Percentiles rank a stretch among this genome's conserved stretches.
Evolutionary conservation across 495 filamentous ascomycete species (phyloP).

Genomic region (Podospora fimiseda): DNA sequence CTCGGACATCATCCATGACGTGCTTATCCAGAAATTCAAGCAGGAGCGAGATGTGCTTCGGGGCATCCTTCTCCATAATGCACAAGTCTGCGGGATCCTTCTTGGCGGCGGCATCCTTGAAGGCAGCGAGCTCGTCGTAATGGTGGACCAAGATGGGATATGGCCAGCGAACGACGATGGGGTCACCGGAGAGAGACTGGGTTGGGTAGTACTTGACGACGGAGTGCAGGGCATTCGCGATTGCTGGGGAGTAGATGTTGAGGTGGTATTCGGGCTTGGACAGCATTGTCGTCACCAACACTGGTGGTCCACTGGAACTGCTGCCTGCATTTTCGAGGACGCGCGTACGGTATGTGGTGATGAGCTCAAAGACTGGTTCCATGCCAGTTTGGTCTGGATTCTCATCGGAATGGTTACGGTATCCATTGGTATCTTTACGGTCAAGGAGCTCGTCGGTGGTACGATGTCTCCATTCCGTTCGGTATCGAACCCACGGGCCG

Average conservation of each 20-base stretch:
- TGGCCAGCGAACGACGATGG: slow-evolving; percentile 10
- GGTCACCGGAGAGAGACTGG: slow-evolving; percentile 4
- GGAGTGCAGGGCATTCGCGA: slow-evolving; percentile 9
- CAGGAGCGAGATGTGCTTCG: not conserved
- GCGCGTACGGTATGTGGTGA: not conserved
- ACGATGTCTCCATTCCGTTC: not conserved
- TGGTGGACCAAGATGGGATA: slow-evolving; percentile 13
- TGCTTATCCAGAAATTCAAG: slow-evolving; percentile 1
- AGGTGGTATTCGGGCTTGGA: not conserved
- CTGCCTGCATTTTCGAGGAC: not conserved
- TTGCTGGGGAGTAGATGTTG: slow-evolving; percentile 4
- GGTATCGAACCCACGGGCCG: not conserved
- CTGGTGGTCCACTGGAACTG: too few species aligned
- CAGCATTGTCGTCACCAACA: too few species aligned
- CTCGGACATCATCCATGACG: not conserved
- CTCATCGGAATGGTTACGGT: too few species aligned
- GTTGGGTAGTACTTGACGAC: slow-evolving; percentile 13
- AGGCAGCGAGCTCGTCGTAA: slow-evolving; percentile 7
- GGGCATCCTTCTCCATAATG: not conserved
- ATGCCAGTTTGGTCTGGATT: not conserved
- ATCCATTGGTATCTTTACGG: not conserved
- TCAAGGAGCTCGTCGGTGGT: not conserved
- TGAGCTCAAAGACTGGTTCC: not conserved
- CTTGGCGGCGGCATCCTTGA: not conserved
- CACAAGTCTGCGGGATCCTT: slow-evolving; percentile 1